phyloP scores from a whole-genome alignment of 2,329 filamentous ascomycete species.

The Coniella vitis region DNA sequence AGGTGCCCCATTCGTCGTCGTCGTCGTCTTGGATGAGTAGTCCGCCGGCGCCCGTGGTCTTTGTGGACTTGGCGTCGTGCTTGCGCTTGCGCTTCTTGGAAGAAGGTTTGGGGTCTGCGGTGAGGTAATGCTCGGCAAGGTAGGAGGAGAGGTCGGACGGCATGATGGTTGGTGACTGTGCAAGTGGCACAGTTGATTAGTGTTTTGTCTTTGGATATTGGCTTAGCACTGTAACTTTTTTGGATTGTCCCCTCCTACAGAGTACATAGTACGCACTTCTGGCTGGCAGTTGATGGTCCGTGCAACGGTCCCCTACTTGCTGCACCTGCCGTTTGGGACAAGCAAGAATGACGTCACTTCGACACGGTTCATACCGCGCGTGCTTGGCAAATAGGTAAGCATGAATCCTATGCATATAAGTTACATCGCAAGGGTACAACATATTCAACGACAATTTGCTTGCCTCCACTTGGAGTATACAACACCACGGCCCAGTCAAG shows the following conservation, averaged over 20 bases:
- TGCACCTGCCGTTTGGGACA: too few relatives aligned
- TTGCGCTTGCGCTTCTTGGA: constrained; percentile 60
- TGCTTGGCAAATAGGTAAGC: too few relatives aligned
- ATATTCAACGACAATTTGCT: too few relatives aligned
- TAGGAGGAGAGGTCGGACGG: constrained; percentile 68
- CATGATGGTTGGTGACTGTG: constrained; percentile 39
- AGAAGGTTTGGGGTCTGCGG: constrained; percentile 42
- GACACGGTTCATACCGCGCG: too few relatives aligned
- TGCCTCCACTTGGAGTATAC: too few relatives aligned
- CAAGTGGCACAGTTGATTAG: too few relatives aligned
- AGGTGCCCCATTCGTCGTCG: constrained; percentile 49
- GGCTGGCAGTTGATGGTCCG: background rate
- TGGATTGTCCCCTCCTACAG: background rate
- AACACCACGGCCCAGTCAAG: too few relatives aligned
- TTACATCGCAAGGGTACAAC: too few relatives aligned
- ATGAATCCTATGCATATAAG: too few relatives aligned
- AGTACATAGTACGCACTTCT: background rate
- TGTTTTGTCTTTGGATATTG: too few relatives aligned
- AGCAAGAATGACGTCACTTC: background rate
- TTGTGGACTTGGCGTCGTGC: constrained; percentile 28
- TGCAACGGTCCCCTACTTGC: background rate
- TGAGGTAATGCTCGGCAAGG: constrained; percentile 86
- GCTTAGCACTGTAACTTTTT: background rate
- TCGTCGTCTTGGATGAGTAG: constrained; percentile 62
- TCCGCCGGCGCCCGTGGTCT: constrained; percentile 25